Percentiles rank a stretch among this genome's conserved stretches.
phyloP scores from a whole-genome alignment of 495 filamentous ascomycete genomes.

The Aspergillus panamensis region DNA sequence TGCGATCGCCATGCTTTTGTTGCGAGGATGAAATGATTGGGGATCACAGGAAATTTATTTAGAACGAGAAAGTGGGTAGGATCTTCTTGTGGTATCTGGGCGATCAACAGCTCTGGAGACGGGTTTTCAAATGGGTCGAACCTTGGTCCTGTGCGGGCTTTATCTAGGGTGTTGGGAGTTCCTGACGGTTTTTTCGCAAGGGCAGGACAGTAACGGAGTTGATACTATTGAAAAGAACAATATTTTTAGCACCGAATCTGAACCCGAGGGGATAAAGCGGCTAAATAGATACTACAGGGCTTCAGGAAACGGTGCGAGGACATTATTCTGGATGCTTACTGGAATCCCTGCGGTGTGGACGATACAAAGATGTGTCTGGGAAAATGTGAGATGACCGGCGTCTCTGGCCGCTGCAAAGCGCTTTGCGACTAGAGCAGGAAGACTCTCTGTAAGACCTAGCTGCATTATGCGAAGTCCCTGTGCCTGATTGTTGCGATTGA shows the following conservation, averaged over 20 bases:
- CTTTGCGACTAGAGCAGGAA: slow-evolving; percentile 52
- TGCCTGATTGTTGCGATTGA: slow-evolving; percentile 10
- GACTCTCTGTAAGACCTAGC: slow-evolving; percentile 39
- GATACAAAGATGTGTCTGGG: slow-evolving; percentile 54
- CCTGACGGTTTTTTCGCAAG: slow-evolving; percentile 67
- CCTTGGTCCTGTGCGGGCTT: slow-evolving; percentile 38
- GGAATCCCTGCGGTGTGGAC: slow-evolving; percentile 52
- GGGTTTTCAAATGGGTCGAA: slow-evolving; percentile 74
- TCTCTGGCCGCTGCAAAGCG: slow-evolving; percentile 53
- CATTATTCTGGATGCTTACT: slow-evolving; percentile 28
- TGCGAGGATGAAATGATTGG: slow-evolving; percentile 74
- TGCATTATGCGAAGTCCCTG: slow-evolving; percentile 28
- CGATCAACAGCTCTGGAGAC: slow-evolving; percentile 56
- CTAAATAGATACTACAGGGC: background rate
- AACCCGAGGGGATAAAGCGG: background rate
- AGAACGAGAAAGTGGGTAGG: slow-evolving; percentile 65
- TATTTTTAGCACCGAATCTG: slow-evolving; percentile 3
- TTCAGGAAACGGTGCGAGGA: too few species aligned
- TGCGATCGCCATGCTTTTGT: slow-evolving; percentile 65
- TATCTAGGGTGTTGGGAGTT: slow-evolving; percentile 34
- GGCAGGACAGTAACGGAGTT: slow-evolving; percentile 74
- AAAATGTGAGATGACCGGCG: slow-evolving; percentile 55
- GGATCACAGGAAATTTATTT: slow-evolving; percentile 80
- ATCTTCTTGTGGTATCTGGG: slow-evolving; percentile 46
- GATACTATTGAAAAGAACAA: slow-evolving; percentile 50